Evolutionary conservation across 2,329 filamentous ascomycete species (phyloP).

Genomic region (Arthrobotrys sphaeroides): DNA sequence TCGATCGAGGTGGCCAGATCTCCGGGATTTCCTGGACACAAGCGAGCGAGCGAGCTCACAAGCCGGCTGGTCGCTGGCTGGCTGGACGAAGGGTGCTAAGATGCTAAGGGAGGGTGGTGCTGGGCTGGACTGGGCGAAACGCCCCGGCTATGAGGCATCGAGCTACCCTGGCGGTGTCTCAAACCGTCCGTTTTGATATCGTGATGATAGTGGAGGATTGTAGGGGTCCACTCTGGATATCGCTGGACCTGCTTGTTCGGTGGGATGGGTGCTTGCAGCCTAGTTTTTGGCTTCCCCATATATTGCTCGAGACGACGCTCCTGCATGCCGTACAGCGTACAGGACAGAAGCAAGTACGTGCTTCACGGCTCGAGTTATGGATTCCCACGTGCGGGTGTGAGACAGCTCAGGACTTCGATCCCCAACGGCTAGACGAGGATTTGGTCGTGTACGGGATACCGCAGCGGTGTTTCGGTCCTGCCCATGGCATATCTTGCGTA

Average conservation of each 20-base stretch:
- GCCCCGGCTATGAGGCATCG: slow-evolving; percentile 3
- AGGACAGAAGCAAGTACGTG: too few relatives aligned
- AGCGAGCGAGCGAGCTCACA: slow-evolving; percentile 8
- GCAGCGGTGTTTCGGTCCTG: too few relatives aligned
- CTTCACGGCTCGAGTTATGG: slow-evolving; percentile 16
- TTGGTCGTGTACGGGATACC: too few relatives aligned
- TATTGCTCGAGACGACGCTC: slow-evolving; percentile 28
- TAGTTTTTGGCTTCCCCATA: slow-evolving; percentile 30
- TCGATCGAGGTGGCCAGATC: slow-evolving; percentile 50
- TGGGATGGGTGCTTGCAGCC: slow-evolving; percentile 30
- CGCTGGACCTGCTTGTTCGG: slow-evolving; percentile 47
- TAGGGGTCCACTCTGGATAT: slow-evolving; percentile 3
- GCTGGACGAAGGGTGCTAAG: neutral
- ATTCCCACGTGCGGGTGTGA: slow-evolving; percentile 25
- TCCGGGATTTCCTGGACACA: slow-evolving; percentile 24
- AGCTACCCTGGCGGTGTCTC: slow-evolving; percentile 17
- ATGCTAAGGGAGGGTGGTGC: neutral
- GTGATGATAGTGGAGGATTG: slow-evolving; percentile 10
- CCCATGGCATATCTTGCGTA: too few relatives aligned
- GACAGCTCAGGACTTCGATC: neutral
- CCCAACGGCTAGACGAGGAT: slow-evolving; percentile 11
- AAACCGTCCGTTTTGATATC: slow-evolving; percentile 29
- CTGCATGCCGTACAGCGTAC: neutral
- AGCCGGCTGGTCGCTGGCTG: slow-evolving; percentile 7
- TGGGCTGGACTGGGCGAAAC: neutral